Percentiles rank a stretch among this genome's conserved stretches.
Conservation (phyloP, 2,329 filamentous ascomycete species). For the Pseudogymnoascus sp. region DNA sequence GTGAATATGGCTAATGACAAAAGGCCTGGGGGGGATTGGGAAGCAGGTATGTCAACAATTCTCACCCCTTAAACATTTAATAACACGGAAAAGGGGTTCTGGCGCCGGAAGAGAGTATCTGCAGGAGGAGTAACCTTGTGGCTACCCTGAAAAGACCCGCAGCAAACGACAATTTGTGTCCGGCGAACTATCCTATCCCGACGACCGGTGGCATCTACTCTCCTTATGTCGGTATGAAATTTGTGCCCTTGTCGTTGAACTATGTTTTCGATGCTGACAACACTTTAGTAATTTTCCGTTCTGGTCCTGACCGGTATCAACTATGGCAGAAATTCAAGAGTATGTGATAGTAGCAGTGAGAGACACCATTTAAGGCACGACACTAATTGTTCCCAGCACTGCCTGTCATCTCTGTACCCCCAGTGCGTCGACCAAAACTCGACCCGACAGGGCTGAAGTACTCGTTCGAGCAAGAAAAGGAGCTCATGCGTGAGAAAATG, state of each 20-base stretch:
- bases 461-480: constrained; percentile 61
- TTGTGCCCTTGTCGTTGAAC: background rate
- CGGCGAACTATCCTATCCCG: constrained; percentile 61
- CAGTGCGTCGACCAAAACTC: constrained; percentile 65
- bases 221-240: constrained; percentile 49
- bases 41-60: constrained; percentile 39
- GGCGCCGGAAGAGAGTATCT: constrained; percentile 64
- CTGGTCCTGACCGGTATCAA: constrained; percentile 56
- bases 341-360: constrained; percentile 10
- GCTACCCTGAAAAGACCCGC: constrained; percentile 57
- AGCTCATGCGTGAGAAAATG: constrained; percentile 66
- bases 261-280: background rate
- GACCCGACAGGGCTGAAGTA: constrained; percentile 58
- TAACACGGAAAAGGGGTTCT: constrained; percentile 36
- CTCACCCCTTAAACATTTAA: background rate
- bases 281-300: constrained; percentile 55
- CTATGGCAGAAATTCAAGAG: constrained; percentile 42
- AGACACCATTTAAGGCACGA: background rate
- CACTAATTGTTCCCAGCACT: constrained; percentile 33
- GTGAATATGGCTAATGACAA: constrained; percentile 71
- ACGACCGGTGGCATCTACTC: constrained; percentile 62
- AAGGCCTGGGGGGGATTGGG: constrained; percentile 71
- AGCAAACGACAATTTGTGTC: constrained; percentile 34
- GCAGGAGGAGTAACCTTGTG: constrained; percentile 64
- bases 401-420: constrained; percentile 66